phyloP scores from a whole-genome alignment of 2,329 filamentous ascomycete species.

The Geosmithia flava region DNA sequence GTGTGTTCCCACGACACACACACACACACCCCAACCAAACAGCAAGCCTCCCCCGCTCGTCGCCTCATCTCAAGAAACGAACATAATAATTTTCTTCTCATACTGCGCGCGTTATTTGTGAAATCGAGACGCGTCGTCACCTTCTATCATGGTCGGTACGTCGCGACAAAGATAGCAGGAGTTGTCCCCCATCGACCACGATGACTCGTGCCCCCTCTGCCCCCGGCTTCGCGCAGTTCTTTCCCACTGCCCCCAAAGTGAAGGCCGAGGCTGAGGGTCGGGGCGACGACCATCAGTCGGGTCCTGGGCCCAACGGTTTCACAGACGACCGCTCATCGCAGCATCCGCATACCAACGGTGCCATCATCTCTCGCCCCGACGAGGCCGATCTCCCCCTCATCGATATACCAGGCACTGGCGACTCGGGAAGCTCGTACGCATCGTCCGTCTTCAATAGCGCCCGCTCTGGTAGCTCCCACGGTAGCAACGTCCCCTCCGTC shows the following conservation, averaged over 20 bases:
- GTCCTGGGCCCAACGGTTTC: constrained; percentile 10
- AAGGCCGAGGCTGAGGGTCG: constrained; percentile 31
- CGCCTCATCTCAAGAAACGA: too few species aligned
- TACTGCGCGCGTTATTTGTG: not conserved
- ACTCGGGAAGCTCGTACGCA: constrained; percentile 59
- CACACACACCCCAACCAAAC: too few species aligned
- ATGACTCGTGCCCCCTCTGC: constrained; percentile 67
- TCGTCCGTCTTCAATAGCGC: constrained; percentile 63
- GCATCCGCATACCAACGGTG: constrained; percentile 11
- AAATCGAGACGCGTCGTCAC: not conserved
- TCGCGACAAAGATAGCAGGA: constrained; percentile 37
- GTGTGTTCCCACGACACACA: not conserved
- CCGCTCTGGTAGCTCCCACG: constrained; percentile 12
- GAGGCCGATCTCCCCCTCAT: constrained; percentile 47
- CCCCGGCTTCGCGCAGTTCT: constrained; percentile 78
- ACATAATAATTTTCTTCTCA: too few species aligned
- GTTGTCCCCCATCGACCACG: constrained; percentile 31
- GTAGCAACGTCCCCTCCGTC: constrained; percentile 47
- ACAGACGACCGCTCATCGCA: constrained; percentile 7
- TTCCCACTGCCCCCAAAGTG: constrained; percentile 62
- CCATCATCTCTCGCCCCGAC: constrained; percentile 22
- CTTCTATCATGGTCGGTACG: constrained; percentile 41
- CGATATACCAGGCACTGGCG: constrained; percentile 58
- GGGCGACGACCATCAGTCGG: constrained; percentile 17
- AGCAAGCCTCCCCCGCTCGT: not conserved